Percentiles rank a stretch among this genome's conserved stretches.
These are phyloP conservation scores for Cadophora gregata DNA, from an alignment of 2,329 filamentous ascomycete genomes.

Conservation along the genomic window DNA sequence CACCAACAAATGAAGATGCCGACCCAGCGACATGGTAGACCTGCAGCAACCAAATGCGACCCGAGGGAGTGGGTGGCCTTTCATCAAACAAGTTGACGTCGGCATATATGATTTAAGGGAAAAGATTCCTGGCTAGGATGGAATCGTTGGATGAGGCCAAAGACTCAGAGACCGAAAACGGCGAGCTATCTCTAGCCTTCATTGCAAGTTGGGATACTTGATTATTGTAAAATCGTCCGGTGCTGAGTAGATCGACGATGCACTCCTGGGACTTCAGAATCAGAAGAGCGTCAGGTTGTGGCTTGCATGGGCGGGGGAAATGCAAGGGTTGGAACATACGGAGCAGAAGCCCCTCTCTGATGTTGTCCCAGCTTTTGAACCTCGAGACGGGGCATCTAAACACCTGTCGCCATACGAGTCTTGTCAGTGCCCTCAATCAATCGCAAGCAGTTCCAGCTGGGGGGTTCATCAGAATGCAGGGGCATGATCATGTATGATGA, in stretches of 20 bases:
- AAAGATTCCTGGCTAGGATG: neutral
- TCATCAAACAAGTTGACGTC: neutral
- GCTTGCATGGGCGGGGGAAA: neutral
- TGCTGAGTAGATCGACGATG: neutral
- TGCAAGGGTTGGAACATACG: neutral
- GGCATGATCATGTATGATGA: conserved; percentile 3
- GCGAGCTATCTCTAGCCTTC: neutral
- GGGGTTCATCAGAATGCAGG: conserved; percentile 1
- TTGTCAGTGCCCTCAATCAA: neutral
- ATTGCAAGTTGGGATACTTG: neutral
- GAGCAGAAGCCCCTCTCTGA: conserved; percentile 2
- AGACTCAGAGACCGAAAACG: neutral
- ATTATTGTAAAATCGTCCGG: neutral
- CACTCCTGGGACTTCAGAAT: neutral
- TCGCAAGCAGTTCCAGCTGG: neutral
- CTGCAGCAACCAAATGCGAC: conserved; percentile 7
- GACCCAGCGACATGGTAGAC: neutral
- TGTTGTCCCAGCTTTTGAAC: neutral
- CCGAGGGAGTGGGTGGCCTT: neutral
- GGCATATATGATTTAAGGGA: neutral
- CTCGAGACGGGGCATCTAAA: neutral
- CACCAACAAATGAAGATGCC: neutral
- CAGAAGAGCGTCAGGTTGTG: neutral
- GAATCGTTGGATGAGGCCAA: no score
- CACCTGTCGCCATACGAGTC: neutral